Base-by-base conservation (phyloP, 495 filamentous ascomycete genomes). In the Aspergillus coremiiformis region DNA sequence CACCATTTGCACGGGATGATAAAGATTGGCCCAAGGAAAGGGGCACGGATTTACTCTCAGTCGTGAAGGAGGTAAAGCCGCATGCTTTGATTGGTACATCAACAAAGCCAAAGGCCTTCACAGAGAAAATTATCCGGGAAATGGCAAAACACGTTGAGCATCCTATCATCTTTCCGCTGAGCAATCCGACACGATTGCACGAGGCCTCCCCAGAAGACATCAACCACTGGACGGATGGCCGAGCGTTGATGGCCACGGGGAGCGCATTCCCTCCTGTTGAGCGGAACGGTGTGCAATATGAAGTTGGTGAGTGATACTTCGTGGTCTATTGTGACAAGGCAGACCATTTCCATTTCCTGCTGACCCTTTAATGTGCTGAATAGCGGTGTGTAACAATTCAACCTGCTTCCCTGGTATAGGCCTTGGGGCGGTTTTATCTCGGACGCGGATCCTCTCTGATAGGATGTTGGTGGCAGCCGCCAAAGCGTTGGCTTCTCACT, bases 381-480 rank as follows among this genome's bases (percentile, higher is more conserved):
- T 35, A 78, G 88, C 87, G 21, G 90, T 94, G 63, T 95, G 90
- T 73, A 95, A 95, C 69, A 95, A 95, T 67, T 86, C 84, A 4
- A 86, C 84, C n/a, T 82, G 82, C 21, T 95, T 93, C 70, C 88
- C 89, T 0, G 89, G 86, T 0, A 90, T 96, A 51, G 90, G 89
- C 0, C 81, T 95, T 2, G 90, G 89, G 12, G 78, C 78, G 9
- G 81, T 96, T 15, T 78, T 95, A 9, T 82, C 73, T 11, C 79
- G 84, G 14, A 72, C 82, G 1, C 74, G 64, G 2, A 71, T 78
- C 1, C 59, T 95, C 4, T 85, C 83, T 0, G 83, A 91, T 58
- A 80, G 83, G 59, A 90, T 96, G 83, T 80, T 95, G 10, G 84
- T 94, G 0, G 85, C 85, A 3, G 90, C 90, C 0, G 80, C 84